A percentile compares a stretch with the other conserved stretches of the same genome.
phyloP scores from a whole-genome alignment of 1,139 yeast species.

The Yamadazyma taylorii region DNA sequence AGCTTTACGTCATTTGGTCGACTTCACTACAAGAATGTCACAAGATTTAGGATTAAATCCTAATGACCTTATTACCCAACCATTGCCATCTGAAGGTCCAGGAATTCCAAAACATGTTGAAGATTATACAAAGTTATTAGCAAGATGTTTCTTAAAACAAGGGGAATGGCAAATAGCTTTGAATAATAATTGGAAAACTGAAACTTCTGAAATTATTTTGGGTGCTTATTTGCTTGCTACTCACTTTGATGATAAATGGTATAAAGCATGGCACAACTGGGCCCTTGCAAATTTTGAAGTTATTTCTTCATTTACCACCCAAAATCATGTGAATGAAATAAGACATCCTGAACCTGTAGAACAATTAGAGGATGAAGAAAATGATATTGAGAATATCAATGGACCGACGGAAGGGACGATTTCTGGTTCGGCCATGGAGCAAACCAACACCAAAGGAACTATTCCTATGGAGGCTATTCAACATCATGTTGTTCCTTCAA shows the following conservation, averaged over 20 bases:
- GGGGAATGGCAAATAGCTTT: conserved; percentile 97
- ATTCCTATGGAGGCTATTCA: conserved; percentile 63
- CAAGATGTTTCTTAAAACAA: conserved; percentile 93
- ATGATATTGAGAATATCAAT: conserved; percentile 8
- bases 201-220: conserved; percentile 73
- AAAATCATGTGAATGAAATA: conserved; percentile 27
- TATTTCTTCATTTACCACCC: conserved; percentile 63
- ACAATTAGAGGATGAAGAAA: conserved; percentile 19
- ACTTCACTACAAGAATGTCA: conserved; percentile 89
- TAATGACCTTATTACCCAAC: conserved; percentile 83
- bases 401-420: conserved; percentile 5
- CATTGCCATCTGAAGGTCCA: conserved; percentile 75
- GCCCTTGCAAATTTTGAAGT: conserved; percentile 97
- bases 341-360: conserved; percentile 27
- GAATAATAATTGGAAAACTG: conserved; percentile 77
- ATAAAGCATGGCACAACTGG: conserved; percentile 99
- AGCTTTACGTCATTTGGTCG: conserved; percentile 82
- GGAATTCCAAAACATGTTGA: conserved; percentile 76
- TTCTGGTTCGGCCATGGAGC: conserved; percentile 6
- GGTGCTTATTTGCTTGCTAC: conserved; percentile 94
- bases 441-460: conserved; percentile 9
- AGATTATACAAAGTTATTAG: conserved; percentile 82
- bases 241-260: conserved; percentile 91
- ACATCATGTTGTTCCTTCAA: conserved; percentile 91
- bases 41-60: conserved; percentile 78